These are phyloP conservation scores for Cladosporium sp. DNA, from an alignment of 2,329 filamentous ascomycete species.

Conservation along the genomic window DNA sequence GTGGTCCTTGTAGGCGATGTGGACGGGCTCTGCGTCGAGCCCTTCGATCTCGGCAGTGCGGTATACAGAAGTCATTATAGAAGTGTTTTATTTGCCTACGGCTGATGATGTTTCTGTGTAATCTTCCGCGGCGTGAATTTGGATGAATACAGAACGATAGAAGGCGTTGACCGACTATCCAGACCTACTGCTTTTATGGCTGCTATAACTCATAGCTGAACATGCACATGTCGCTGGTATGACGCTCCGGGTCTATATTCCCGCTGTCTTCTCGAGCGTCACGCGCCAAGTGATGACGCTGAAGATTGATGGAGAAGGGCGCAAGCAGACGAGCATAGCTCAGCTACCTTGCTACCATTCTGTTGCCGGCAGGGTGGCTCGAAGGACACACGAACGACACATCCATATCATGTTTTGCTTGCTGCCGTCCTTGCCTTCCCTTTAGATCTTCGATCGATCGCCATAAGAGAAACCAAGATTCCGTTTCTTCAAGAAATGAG, in stretches of 20 bases:
- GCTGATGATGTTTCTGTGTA: background rate
- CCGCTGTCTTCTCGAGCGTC: background rate
- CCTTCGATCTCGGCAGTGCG: background rate
- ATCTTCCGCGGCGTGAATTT: background rate
- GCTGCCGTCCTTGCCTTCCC: background rate
- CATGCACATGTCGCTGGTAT: background rate
- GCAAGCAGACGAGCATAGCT: no score
- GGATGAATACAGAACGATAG: background rate
- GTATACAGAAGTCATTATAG: background rate
- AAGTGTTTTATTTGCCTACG: background rate
- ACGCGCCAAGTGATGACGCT: background rate
- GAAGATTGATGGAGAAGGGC: background rate
- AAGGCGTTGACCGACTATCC: no score
- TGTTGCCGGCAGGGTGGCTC: no score
- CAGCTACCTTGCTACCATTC: no score
- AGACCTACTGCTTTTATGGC: background rate
- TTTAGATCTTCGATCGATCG: background rate
- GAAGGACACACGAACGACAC: no score
- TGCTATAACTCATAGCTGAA: no score
- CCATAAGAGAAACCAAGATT: background rate
- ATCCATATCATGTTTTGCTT: background rate
- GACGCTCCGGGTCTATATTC: background rate
- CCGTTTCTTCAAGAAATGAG: background rate
- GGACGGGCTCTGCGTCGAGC: constrained; percentile 3
- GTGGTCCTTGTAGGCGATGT: constrained; percentile 21